Evolutionary conservation across 2,329 filamentous ascomycete species (phyloP), one percentile per base, ranked within the genome.

Genomic region (Cladobotryum mycophilum): DNA sequence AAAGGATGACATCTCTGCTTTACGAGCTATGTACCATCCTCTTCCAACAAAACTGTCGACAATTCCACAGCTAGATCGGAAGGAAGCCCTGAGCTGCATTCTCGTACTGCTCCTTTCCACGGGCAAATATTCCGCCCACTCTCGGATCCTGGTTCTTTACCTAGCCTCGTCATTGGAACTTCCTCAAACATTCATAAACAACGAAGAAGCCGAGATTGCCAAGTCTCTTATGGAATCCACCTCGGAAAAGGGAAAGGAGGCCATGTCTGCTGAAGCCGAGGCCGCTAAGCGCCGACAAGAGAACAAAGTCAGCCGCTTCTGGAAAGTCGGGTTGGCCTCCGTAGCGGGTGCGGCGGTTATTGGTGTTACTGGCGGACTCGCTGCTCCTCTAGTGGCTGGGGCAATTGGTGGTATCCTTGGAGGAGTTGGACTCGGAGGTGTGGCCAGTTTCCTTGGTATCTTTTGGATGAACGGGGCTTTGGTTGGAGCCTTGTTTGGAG

Each of bases 311-410:
- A 76, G 81, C 17, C 76, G 90, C 8, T 86, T 86, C 65, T 95
- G 89, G 88, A 96, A 96, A 65, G 89, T 96, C 17, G 89, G 91
- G 0, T 75, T 96, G 22, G 92, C 91, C 0, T 88, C 87, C 8
- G 89, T 95, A 0, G 90, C 89, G 0, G 92, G 92, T 11, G 92
- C 92, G 1, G 88, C 88, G 0, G 73, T 96, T 1, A 91, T 96
- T n/a, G 91, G 91, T 5, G 80, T 96, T 3, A 96, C 90, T 0
- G 91, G 91, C 15, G 91, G 91, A 2, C 75, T 96, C n/a, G 91
- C 91, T 1, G 90, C 91, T 1, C 91, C 91, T 0, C 74, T 95
- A 0, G 85, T 96, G 13, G 91, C 91, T 4, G 90, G 89, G 4
- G 89, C 89, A 0, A 77, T 96, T 13, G 90, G 90, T 2, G 85